Evolutionary conservation across 2,329 filamentous ascomycete species (phyloP).

Genomic region (Phialophora expanda): DNA sequence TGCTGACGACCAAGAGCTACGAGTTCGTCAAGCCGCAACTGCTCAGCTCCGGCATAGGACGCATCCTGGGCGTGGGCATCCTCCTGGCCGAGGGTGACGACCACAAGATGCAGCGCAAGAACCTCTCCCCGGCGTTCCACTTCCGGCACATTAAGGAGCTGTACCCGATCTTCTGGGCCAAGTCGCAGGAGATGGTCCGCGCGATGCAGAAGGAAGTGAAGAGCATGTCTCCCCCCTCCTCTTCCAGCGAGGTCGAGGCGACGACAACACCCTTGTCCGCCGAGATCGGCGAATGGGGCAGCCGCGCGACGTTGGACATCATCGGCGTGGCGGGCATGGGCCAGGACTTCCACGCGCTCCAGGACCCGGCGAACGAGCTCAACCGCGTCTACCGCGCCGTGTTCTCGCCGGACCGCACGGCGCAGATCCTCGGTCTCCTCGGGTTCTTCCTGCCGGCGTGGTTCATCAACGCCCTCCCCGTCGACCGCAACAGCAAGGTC

Average conservation of each 20-base stretch:
- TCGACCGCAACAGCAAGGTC: constrained; percentile 72
- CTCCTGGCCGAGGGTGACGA: constrained; percentile 88
- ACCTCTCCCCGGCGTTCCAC: constrained; percentile 80
- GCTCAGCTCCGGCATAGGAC: constrained; percentile 49
- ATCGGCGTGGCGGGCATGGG: constrained; percentile 75
- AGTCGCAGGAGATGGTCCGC: constrained; percentile 70
- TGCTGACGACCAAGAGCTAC: constrained; percentile 71
- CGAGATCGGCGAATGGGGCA: constrained; percentile 67
- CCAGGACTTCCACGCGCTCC: constrained; percentile 70
- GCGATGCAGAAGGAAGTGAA: constrained; percentile 58
- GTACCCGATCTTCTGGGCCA: constrained; percentile 83
- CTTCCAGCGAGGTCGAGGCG: background rate
- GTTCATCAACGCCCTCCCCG: constrained; percentile 67
- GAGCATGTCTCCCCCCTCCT: background rate
- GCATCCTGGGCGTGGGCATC: constrained; percentile 50
- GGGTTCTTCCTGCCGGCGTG: constrained; percentile 66
- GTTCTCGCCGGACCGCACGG: constrained; percentile 60
- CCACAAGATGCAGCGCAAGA: constrained; percentile 78
- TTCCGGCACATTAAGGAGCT: constrained; percentile 84
- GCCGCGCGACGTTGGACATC: constrained; percentile 73
- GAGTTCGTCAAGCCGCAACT: constrained; percentile 68
- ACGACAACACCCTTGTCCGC: constrained; percentile 52
- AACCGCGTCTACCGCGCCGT: constrained; percentile 62
- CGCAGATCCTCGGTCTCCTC: constrained; percentile 63
- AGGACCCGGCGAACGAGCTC: constrained; percentile 65